Percentiles rank a stretch among this genome's conserved stretches.
These are phyloP conservation scores for Meripilus lineatus DNA, from an alignment of 1,284 basidiomycete species.

Conservation along the genomic window DNA sequence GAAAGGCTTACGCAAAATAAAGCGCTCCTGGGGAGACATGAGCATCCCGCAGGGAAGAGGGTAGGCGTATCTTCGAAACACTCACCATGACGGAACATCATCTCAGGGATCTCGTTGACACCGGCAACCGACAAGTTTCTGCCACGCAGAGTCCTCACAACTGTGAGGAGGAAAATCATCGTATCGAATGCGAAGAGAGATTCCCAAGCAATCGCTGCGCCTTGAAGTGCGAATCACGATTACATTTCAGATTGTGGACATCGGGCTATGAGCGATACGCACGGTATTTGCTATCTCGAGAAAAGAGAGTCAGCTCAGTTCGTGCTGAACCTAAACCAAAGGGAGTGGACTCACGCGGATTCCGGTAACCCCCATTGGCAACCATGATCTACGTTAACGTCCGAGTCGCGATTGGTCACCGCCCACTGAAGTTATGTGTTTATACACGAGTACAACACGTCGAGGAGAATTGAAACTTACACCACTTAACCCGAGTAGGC, in stretches of 20 bases:
- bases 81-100: too few species aligned
- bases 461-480: background rate
- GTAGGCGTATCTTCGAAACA: too few species aligned
- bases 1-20: too few species aligned
- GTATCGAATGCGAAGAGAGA: background rate
- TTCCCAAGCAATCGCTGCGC: background rate
- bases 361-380: background rate
- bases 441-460: background rate
- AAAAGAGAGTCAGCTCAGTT: background rate
- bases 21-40: too few species aligned
- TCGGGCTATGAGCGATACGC: background rate
- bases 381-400: too few species aligned
- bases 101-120: too few species aligned
- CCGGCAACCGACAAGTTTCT: too few species aligned
- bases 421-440: background rate
- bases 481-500: background rate
- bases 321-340: background rate
- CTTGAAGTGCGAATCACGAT: background rate
- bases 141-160: background rate
- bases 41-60: too few species aligned
- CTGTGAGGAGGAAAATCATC: background rate
- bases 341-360: background rate
- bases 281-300: background rate
- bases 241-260: background rate
- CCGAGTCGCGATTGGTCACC: background rate